These are phyloP conservation scores for Cryomyces minteri DNA, from an alignment of 495 filamentous ascomycete species.

Conservation along the genomic window DNA sequence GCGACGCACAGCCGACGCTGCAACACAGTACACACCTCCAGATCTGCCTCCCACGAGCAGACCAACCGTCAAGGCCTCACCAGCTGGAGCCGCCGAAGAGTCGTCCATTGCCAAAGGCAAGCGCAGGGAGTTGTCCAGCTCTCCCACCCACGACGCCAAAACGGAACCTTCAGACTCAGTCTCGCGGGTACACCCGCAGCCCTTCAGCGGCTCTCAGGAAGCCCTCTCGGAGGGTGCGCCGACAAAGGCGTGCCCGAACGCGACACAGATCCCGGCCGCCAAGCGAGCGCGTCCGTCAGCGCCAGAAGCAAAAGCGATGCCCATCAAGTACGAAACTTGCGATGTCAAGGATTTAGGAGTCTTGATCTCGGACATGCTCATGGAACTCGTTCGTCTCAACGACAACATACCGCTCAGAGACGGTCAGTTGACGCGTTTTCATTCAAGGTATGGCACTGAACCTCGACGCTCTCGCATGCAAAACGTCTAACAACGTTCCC, in stretches of 20 bases:
- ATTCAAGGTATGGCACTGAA: slow-evolving; percentile 50
- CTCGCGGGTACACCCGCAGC: slow-evolving; percentile 8
- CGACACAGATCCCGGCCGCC: slow-evolving; percentile 4
- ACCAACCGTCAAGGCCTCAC: neutral
- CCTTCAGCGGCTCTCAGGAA: neutral
- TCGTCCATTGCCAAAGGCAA: slow-evolving; percentile 3
- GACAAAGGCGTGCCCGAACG: neutral
- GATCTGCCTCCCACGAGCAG: slow-evolving; percentile 15
- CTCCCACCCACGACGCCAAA: neutral
- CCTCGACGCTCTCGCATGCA: neutral
- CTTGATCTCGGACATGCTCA: slow-evolving; percentile 85
- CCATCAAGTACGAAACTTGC: slow-evolving; percentile 57
- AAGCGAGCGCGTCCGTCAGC: slow-evolving; percentile 14
- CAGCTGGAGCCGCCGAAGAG: neutral
- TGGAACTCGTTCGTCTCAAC: slow-evolving; percentile 84
- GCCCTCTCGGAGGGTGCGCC: neutral
- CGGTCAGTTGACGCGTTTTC: slow-evolving; percentile 78
- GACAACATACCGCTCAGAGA: slow-evolving; percentile 72
- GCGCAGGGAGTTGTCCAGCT: slow-evolving; percentile 1
- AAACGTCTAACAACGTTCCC: neutral
- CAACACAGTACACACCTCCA: slow-evolving; percentile 21
- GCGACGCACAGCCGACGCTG: slow-evolving; percentile 7
- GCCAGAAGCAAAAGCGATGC: slow-evolving; percentile 42
- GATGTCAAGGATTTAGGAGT: slow-evolving; percentile 69
- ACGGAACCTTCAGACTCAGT: slow-evolving; percentile 8